A percentile compares a stretch with the other conserved stretches of the same genome.
These are phyloP conservation scores for Xylaria palmicola DNA, from an alignment of 495 filamentous ascomycete genomes.

Conservation along the genomic window DNA sequence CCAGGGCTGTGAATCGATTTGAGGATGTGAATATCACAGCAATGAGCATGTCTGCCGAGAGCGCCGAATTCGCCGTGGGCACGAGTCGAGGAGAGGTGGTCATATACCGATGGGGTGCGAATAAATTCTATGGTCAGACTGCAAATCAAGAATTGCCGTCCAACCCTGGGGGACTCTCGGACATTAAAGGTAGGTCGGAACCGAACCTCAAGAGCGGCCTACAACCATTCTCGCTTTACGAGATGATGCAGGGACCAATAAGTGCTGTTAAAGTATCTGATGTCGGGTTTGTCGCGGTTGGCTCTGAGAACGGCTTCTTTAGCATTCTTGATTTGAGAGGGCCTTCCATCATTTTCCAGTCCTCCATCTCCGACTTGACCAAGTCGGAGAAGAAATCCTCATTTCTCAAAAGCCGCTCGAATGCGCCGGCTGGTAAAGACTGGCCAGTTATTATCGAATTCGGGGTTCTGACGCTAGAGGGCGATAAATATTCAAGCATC, in stretches of 20 bases:
- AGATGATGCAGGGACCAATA: constrained; percentile 77
- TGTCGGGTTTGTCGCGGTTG: constrained; percentile 86
- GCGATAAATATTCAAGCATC: constrained; percentile 92
- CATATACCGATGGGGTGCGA: constrained; percentile 83
- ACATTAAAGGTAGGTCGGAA: constrained; percentile 72
- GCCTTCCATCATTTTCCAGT: constrained; percentile 79
- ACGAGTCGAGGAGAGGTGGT: constrained; percentile 78
- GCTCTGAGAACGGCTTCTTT: constrained; percentile 76
- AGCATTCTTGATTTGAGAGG: constrained; percentile 84
- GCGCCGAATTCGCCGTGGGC: constrained; percentile 82
- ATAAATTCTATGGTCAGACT: constrained; percentile 60
- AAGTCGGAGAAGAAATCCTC: constrained; percentile 70
- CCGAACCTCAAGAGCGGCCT: constrained; percentile 79
- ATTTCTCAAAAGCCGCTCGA: constrained; percentile 50
- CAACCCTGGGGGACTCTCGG: constrained; percentile 62
- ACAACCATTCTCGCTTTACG: constrained; percentile 74
- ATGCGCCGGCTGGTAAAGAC: constrained; percentile 54
- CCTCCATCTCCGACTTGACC: constrained; percentile 62
- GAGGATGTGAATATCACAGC: constrained; percentile 73
- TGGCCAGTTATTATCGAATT: constrained; percentile 82
- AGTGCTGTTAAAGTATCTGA: constrained; percentile 79
- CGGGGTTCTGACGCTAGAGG: constrained; percentile 88
- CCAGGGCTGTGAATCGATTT: constrained; percentile 76
- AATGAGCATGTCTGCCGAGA: constrained; percentile 71
- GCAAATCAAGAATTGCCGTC: constrained; percentile 40